Conservation (phyloP, 208 protist genomes). For the Blastocrithidia nonstop region DNA sequence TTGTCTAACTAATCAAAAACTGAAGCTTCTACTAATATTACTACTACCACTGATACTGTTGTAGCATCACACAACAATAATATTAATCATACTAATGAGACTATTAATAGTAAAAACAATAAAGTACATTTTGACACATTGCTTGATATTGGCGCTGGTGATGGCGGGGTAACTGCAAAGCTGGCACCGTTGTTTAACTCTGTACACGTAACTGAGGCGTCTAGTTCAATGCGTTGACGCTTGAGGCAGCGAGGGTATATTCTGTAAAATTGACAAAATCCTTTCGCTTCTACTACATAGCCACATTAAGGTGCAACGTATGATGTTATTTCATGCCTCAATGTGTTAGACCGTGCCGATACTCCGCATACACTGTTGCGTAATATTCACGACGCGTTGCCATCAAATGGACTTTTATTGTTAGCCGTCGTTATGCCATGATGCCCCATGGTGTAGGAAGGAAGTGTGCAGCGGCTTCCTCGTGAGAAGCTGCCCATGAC, state of each 20-base stretch:
- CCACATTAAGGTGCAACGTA: constrained; percentile 17
- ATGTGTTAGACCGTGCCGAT: constrained; percentile 75
- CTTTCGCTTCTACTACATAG: constrained; percentile 1
- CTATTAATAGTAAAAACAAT: too few species aligned
- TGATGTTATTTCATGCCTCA: constrained; percentile 64
- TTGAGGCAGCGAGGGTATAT: constrained; percentile 51
- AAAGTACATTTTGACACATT: constrained; percentile 12
- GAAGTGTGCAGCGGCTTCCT: constrained; percentile 26
- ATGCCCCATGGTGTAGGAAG: constrained; percentile 78
- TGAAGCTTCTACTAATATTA: too few species aligned
- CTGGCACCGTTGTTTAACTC: constrained; percentile 31
- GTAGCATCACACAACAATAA: too few species aligned
- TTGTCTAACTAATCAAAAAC: too few species aligned
- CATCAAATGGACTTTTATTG: constrained; percentile 32
- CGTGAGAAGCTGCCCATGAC: constrained; percentile 56
- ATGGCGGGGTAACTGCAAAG: constrained; percentile 54
- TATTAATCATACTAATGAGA: too few species aligned
- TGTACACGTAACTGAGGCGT: constrained; percentile 58
- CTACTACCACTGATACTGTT: too few species aligned
- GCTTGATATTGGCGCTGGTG: constrained; percentile 68
- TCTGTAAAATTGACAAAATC: too few species aligned
- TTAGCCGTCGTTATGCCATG: constrained; percentile 76
- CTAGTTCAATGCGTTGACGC: constrained; percentile 63
- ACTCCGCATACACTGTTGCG: constrained; percentile 36
- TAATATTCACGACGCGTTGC: constrained; percentile 44